Base-by-base conservation (phyloP, 306 rosid species). In the Crotalaria pallida region DNA sequence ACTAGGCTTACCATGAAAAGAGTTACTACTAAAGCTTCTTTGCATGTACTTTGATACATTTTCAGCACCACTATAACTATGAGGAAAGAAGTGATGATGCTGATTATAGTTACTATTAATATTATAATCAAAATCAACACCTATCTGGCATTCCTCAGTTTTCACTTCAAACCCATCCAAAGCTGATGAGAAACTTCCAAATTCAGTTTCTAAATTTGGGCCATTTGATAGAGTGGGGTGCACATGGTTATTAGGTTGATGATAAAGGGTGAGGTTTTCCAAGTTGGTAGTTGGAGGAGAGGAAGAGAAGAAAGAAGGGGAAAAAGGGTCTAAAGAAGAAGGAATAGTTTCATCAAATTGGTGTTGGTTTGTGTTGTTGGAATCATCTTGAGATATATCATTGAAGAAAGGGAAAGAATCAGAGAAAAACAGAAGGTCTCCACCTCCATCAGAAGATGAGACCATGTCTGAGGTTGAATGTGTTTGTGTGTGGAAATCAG, bases 11-110 rank as follows among this genome's bases (percentile, higher is more conserved):
- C 75, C 88, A 65, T 88, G 82, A 4, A 88, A 88, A 48, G 75
- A 88, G 69, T 79, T 74, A 50, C 90, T 88, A 33, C 93, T 92
- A 11, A 58, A 83, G 56, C 91, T 90, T 78, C 96, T 94, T 62
- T 81, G 98, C 79, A 88, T 77, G 73, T 75, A 75, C 74, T 81
- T 90, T 9, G 84, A 56, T 15, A 58, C 77, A 85, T 77, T 81
- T 6, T 86, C 89, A 58, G 40, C 64, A 50, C 85, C 81, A 51
- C 81, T 63, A n/a, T 73, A 87, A 79, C 86, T 87, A 29, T 67
- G 93, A 58, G 91, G 84, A 34, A 49, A 59, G 6, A 78, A 76
- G 10, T 67, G 71, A 26, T 65, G 83, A 26, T 65, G 83, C 33
- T 44, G 75, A 47, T 36, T 45, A 29, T 45, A 71, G n/a, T n/a